Base-by-base conservation (phyloP, 768 basidiomycete genomes). In the Boletus bicolor region DNA sequence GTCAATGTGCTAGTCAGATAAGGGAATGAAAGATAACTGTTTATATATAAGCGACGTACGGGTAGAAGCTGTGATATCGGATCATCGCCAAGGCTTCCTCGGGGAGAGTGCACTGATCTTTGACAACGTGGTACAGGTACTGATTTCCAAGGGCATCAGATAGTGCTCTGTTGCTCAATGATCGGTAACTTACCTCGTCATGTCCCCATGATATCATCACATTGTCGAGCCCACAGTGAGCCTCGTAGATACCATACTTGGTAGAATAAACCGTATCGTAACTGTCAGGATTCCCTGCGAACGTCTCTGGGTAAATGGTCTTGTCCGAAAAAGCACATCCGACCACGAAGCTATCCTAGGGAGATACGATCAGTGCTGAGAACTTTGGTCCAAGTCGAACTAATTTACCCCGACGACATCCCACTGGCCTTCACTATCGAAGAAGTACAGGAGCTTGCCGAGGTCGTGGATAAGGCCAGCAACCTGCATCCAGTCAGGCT, bases 41-140 rank as follows among this genome's bases (percentile, higher is more conserved):
- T 41, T 44, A 28, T 49, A 50, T 44, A 28, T 49, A 50, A 32
- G 48, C 19, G 10, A 70, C 82, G 49, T 64, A 84, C 72, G 93
- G 93, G 74, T 95, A 96, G 79, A 95, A 96, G 64, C 88, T 91
- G 75, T 95, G 93, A 69, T 91, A 96, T 34, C 93, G 84, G 66
- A 96, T 92, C 93, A 96, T 96, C 8, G 88, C 86, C 30, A 96
- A 77, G 0, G 81, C 93, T 62, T 91, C 93, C 38, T 80, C 79
- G 4, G 93, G 93, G 0, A 95, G 84, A 5, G 79, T 80, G 58
- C 84, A 85, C 68, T 95, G 93, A 60, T 86, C 84, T 71, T 91
- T 92, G 57, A 91, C 74, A 59, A 95, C 85, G 59, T 89, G 75
- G 72, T 92, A 93, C 6, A 93, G 77, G 68, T 93, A 94, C 89